Conservation (phyloP, 371 early-diverging fungal genomes). For the Lichtheimia ramosa region DNA sequence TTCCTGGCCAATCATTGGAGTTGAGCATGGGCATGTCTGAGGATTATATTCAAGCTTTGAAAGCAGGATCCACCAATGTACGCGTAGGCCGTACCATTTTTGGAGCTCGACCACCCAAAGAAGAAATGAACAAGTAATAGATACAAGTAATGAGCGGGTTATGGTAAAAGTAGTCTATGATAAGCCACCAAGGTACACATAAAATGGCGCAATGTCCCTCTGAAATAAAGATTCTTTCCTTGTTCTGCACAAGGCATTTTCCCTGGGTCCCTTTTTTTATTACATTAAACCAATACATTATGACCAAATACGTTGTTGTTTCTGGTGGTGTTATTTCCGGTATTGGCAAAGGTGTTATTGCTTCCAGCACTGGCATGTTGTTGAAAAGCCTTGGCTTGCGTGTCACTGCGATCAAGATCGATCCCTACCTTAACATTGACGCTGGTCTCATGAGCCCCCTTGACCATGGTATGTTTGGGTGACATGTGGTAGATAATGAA, state of each 20-base stretch:
- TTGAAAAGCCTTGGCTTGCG: constrained; percentile 94
- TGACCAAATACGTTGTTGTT: constrained; percentile 95
- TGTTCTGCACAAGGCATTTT: constrained; percentile 7
- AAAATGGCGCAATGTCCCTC: too few relatives aligned
- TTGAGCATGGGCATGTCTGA: constrained; percentile 98
- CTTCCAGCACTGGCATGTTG: constrained; percentile 96
- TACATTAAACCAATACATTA: constrained; percentile 7
- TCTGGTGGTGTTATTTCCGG: constrained; percentile 99
- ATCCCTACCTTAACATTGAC: constrained; percentile 99
- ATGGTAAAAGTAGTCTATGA: not conserved
- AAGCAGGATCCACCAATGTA: constrained; percentile 86
- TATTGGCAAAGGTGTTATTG: constrained; percentile 99
- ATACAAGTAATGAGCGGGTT: not conserved
- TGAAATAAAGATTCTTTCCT: constrained; percentile 5
- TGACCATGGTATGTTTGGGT: constrained; percentile 83
- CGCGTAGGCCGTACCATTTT: constrained; percentile 92
- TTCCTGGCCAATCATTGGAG: constrained; percentile 54
- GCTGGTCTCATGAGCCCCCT: constrained; percentile 97
- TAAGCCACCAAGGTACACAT: too few relatives aligned
- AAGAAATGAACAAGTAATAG: not conserved
- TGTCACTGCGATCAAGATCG: constrained; percentile 99
- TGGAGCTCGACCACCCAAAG: constrained; percentile 50
- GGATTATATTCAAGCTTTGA: constrained; percentile 84
- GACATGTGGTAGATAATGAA: not conserved
- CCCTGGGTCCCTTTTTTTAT: not conserved